Percentiles rank a stretch among this genome's conserved stretches.
phyloP scores from a whole-genome alignment of 208 protist species.

The Angomonas ambiguus region DNA sequence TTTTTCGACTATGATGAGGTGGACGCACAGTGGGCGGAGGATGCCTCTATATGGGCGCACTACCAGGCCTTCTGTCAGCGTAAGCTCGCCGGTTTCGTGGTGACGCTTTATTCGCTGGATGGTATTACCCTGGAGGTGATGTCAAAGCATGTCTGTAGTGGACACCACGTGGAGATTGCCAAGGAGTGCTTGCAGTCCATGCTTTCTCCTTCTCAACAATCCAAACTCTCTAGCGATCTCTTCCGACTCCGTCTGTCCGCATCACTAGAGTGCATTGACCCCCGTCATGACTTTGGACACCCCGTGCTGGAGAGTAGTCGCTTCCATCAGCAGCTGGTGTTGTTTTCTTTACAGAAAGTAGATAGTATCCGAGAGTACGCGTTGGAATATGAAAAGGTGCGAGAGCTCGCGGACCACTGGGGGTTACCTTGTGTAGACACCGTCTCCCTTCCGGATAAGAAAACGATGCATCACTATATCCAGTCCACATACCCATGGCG shows the following conservation, averaged over 20 bases:
- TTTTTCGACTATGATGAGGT: conserved; percentile 74
- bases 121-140: conserved; percentile 49
- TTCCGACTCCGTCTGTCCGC: conserved; percentile 27
- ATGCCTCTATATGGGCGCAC: conserved; percentile 30
- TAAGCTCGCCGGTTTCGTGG: conserved; percentile 87
- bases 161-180: conserved; percentile 69
- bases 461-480: conserved; percentile 28
- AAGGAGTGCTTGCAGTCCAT: conserved; percentile 23
- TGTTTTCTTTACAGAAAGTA: conserved; percentile 56
- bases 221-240: conserved; percentile 42
- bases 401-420: conserved; percentile 27
- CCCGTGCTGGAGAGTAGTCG: conserved; percentile 53
- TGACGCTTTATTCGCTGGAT: conserved; percentile 77
- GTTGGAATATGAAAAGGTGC: conserved; percentile 26
- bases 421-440: conserved; percentile 37
- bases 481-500: conserved; percentile 28
- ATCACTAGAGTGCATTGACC: conserved; percentile 70
- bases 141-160: conserved; percentile 80
- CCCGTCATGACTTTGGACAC: conserved; percentile 42
- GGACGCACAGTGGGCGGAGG: conserved; percentile 27
- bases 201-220: conserved; percentile 31
- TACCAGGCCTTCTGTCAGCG: conserved; percentile 59
- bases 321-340: conserved; percentile 49
- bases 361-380: conserved; percentile 42
- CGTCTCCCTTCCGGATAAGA: conserved; percentile 7